A percentile compares a stretch with the other conserved stretches of the same genome.
These are phyloP conservation scores for Hawksworthiomyces lignivorus DNA, from an alignment of 2,329 filamentous ascomycete genomes.

Conservation along the genomic window DNA sequence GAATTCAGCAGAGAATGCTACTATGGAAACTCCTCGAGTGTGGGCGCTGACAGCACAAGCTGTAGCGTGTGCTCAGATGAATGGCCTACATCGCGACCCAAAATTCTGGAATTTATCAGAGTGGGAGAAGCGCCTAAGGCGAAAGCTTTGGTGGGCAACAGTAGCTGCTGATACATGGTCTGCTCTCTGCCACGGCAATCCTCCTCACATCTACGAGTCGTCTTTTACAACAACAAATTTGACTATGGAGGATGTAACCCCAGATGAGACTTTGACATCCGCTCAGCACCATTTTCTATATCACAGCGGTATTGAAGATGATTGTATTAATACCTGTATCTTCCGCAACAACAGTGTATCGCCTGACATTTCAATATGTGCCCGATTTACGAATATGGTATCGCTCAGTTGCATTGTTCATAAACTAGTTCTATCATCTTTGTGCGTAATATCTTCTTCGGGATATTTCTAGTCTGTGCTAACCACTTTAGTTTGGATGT, in stretches of 20 bases:
- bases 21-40: slow-evolving; percentile 37
- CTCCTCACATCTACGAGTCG: slow-evolving; percentile 32
- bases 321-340: no score
- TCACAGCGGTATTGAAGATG: no score
- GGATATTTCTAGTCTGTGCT: neutral
- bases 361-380: slow-evolving; percentile 24
- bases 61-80: slow-evolving; percentile 36
- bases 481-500: slow-evolving; percentile 7
- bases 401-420: slow-evolving; percentile 25
- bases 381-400: slow-evolving; percentile 30
- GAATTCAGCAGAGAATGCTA: slow-evolving; percentile 35
- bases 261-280: slow-evolving; percentile 33
- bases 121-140: slow-evolving; percentile 35
- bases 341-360: neutral
- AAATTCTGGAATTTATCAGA: slow-evolving; percentile 31
- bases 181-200: slow-evolving; percentile 37
- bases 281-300: slow-evolving; percentile 23
- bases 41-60: slow-evolving; percentile 37
- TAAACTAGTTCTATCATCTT: slow-evolving; percentile 18
- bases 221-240: slow-evolving; percentile 33
- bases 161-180: slow-evolving; percentile 37
- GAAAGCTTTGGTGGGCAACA: slow-evolving; percentile 39
- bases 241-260: slow-evolving; percentile 33
- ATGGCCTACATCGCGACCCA: slow-evolving; percentile 37
- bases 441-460: neutral